A percentile compares a stretch with the other conserved stretches of the same genome.
Evolutionary conservation across 2,329 filamentous ascomycete species (phyloP).

Genomic region (Chaetomium strumarium): DNA sequence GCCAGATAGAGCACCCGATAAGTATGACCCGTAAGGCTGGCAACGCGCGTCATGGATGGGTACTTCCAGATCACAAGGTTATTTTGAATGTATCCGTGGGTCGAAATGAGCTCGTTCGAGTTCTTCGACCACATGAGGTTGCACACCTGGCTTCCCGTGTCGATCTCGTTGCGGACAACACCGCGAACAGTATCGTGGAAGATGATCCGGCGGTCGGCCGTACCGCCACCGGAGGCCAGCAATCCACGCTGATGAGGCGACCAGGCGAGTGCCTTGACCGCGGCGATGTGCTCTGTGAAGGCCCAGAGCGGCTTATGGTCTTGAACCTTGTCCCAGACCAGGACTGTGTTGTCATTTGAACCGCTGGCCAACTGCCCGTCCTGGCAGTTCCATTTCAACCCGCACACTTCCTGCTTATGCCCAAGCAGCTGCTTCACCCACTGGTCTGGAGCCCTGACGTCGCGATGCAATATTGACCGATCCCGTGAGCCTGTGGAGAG

Average conservation of each 20-base stretch:
- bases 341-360: conserved; percentile 97
- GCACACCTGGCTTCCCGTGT: conserved; percentile 98
- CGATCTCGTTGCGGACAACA: conserved; percentile 74
- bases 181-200: conserved; percentile 96
- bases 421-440: conserved; percentile 82
- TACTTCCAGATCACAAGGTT: conserved; percentile 99
- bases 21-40: conserved; percentile 90
- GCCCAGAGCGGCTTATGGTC: conserved; percentile 88
- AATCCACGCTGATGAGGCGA: conserved; percentile 92
- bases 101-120: conserved; percentile 94
- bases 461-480: conserved; percentile 88
- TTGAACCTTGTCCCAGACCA: conserved; percentile 97
- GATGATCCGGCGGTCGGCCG: conserved; percentile 91
- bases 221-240: conserved; percentile 92
- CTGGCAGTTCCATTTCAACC: conserved; percentile 93
- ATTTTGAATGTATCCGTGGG: conserved; percentile 95
- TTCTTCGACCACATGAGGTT: conserved; percentile 97
- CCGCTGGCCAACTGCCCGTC: conserved; percentile 92
- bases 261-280: conserved; percentile 97
- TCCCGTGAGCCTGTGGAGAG: conserved; percentile 92
- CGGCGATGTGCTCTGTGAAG: conserved; percentile 89
- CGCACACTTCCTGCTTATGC: conserved; percentile 97
- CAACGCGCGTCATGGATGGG: conserved; percentile 94
- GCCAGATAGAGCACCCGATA: conserved; percentile 93
- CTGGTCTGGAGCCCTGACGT: conserved; percentile 88